Percentiles rank a stretch among this genome's conserved stretches.
Evolutionary conservation across 306 rosid genomes (phyloP).

Genomic region (Pyrus bretschneideri): DNA sequence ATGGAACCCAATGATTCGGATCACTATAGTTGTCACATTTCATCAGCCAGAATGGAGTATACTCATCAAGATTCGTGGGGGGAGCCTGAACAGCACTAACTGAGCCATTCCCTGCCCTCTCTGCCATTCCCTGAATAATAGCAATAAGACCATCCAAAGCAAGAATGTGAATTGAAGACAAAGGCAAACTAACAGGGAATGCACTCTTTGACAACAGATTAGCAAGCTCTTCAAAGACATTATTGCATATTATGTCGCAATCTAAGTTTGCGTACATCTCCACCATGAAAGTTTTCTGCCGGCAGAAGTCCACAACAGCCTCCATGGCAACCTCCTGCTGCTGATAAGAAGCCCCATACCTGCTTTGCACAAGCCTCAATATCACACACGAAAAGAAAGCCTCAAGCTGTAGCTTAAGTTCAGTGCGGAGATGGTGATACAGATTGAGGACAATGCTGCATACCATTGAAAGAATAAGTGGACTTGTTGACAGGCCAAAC

Average conservation of each 20-base stretch:
- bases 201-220: conserved; percentile 88
- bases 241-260: conserved; percentile 90
- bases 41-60: conserved; percentile 93
- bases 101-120: conserved; percentile 67
- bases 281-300: conserved; percentile 88
- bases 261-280: conserved; percentile 95
- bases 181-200: conserved; percentile 77
- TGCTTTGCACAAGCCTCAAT: conserved; percentile 81
- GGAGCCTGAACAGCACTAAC: conserved; percentile 47
- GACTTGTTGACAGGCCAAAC: conserved; percentile 52
- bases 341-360: conserved; percentile 86
- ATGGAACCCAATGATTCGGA: conserved; percentile 82
- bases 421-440: conserved; percentile 73
- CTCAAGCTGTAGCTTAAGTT: conserved; percentile 84
- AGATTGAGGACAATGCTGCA: conserved; percentile 78
- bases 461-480: conserved; percentile 85
- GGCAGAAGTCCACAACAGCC: conserved; percentile 86
- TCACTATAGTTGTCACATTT: conserved; percentile 83
- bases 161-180: conserved; percentile 86
- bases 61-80: conserved; percentile 72
- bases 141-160: conserved; percentile 95
- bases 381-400: conserved; percentile 91
- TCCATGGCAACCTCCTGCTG: conserved; percentile 97
- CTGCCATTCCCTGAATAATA: conserved; percentile 94
- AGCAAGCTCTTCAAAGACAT: conserved; percentile 88